A percentile compares a stretch with the other conserved stretches of the same genome.
phyloP scores from a whole-genome alignment of 768 basidiomycete genomes.

The Lactifluus pinguis region DNA sequence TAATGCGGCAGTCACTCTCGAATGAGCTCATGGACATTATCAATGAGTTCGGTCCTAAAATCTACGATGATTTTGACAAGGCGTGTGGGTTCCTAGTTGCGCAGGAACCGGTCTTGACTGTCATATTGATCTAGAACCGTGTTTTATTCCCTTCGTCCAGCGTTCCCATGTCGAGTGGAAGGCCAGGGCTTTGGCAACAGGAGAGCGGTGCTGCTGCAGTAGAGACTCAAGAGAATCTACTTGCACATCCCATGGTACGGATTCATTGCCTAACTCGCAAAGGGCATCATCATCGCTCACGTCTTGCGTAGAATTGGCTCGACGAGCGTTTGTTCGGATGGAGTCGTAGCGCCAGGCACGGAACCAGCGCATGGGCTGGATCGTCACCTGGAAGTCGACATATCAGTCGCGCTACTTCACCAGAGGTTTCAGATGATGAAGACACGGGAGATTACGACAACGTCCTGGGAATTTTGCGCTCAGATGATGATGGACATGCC shows the following conservation, averaged over 20 bases:
- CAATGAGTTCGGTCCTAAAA: conserved; percentile 78
- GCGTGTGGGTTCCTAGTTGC: conserved; percentile 29
- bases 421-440: conserved; percentile 77
- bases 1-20: conserved; percentile 60
- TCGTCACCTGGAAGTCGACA: conserved; percentile 41
- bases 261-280: conserved; percentile 11
- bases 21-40: conserved; percentile 77
- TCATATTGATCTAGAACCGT: conserved; percentile 27
- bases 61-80: conserved; percentile 83
- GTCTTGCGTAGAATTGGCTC: conserved; percentile 54
- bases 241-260: conserved; percentile 82
- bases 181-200: conserved; percentile 63
- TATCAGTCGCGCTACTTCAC: conserved; percentile 54
- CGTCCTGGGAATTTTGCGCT: conserved; percentile 58
- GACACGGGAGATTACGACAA: conserved; percentile 89
- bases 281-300: background rate
- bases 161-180: conserved; percentile 67
- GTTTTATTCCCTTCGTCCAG: conserved; percentile 74
- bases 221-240: conserved; percentile 69
- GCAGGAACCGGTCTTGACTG: background rate
- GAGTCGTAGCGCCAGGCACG: conserved; percentile 61
- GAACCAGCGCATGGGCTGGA: conserved; percentile 85
- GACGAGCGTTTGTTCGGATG: conserved; percentile 91
- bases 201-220: conserved; percentile 69
- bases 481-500: conserved; percentile 40